Conservation (phyloP, 768 basidiomycete genomes). For the Peribolospora baueri region DNA sequence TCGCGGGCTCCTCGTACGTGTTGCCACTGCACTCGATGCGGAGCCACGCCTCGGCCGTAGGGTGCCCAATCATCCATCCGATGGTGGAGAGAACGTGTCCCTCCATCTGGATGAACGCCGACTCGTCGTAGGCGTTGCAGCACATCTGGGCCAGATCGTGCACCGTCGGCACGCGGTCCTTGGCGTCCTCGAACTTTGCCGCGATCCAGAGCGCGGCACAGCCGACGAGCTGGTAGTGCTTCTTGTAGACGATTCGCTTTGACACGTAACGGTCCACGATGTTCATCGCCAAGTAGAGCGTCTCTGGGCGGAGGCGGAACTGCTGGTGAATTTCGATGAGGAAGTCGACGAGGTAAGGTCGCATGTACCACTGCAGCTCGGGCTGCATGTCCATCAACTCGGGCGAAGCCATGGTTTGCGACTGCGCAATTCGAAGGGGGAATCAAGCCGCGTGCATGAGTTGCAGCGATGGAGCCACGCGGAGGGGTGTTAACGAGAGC, state of each 20-base stretch:
- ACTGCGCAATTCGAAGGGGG: constrained; percentile 23
- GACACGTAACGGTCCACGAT: constrained; percentile 98
- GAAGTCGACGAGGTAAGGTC: constrained; percentile 92
- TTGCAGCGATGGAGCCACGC: not conserved
- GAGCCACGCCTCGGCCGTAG: constrained; percentile 94
- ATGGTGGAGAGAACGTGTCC: constrained; percentile 88
- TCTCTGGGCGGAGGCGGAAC: constrained; percentile 91
- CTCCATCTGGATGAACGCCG: constrained; percentile 98
- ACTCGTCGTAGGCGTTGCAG: constrained; percentile 87
- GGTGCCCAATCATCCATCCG: constrained; percentile 87
- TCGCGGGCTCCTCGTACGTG: constrained; percentile 58
- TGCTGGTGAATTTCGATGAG: constrained; percentile 96
- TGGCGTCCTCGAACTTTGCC: constrained; percentile 95
- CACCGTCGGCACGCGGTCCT: constrained; percentile 89
- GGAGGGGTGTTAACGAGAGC: not conserved
- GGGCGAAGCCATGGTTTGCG: constrained; percentile 65
- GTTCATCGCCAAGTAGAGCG: constrained; percentile 91
- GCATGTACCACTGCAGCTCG: constrained; percentile 98
- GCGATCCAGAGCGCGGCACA: constrained; percentile 46
- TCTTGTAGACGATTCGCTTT: constrained; percentile 91
- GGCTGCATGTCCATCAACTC: constrained; percentile 98
- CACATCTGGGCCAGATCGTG: constrained; percentile 86
- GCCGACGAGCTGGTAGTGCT: constrained; percentile 96
- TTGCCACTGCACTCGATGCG: constrained; percentile 27
- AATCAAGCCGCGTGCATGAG: not conserved